Percentiles rank a stretch among this genome's conserved stretches.
Conservation (phyloP, 495 filamentous ascomycete genomes). For the Aspergillus conjunctus region DNA sequence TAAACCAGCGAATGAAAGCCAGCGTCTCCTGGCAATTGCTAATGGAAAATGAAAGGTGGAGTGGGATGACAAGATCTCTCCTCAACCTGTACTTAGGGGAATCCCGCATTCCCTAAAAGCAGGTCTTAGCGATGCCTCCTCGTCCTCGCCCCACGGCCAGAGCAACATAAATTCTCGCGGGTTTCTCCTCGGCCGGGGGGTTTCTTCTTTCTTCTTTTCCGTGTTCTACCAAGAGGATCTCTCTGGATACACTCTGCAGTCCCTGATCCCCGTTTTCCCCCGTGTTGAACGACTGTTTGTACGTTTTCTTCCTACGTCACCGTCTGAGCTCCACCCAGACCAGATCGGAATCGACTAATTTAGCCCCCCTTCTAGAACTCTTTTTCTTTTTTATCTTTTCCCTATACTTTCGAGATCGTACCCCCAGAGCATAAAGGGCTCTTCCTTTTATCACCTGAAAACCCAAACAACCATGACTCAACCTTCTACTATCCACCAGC, state of each 20-base stretch:
- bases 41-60: slow-evolving; percentile 27
- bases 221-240: not conserved
- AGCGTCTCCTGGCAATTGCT: slow-evolving; percentile 21
- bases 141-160: slow-evolving; percentile 20
- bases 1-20: no score
- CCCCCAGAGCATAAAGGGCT: not conserved
- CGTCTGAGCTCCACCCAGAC: not conserved
- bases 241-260: no score
- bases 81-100: slow-evolving; percentile 57
- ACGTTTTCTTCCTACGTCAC: slow-evolving; percentile 9
- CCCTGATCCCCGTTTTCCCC: no score
- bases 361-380: slow-evolving; percentile 18
- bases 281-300: not conserved
- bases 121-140: slow-evolving; percentile 47
- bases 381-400: slow-evolving; percentile 10
- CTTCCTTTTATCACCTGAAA: slow-evolving; percentile 1
- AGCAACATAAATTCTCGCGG: slow-evolving; percentile 22
- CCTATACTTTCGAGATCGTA: slow-evolving; percentile 4
- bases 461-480: slow-evolving; percentile 52
- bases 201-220: slow-evolving; percentile 15
- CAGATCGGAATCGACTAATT: slow-evolving; percentile 17
- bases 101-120: slow-evolving; percentile 52
- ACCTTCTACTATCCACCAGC: slow-evolving; percentile 74
- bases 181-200: slow-evolving; percentile 8
- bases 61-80: slow-evolving; percentile 43